Percentiles rank a stretch among this genome's conserved stretches.
phyloP scores from a whole-genome alignment of 2,329 filamentous ascomycete genomes.

The Cladorrhinum sp. region DNA sequence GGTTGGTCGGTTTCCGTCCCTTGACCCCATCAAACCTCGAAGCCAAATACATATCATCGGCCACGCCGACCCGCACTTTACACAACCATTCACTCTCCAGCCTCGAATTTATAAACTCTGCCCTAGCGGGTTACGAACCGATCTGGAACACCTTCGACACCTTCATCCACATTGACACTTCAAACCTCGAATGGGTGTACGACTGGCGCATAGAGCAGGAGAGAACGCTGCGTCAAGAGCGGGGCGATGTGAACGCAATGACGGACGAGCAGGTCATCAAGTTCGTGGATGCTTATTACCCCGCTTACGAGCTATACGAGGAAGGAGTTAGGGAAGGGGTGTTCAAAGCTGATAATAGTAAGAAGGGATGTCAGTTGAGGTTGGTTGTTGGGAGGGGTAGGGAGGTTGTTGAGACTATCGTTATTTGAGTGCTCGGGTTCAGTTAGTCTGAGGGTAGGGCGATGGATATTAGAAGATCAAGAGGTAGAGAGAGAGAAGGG shows the following conservation, averaged over 20 bases:
- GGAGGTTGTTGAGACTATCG: slow-evolving; percentile 54
- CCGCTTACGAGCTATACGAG: slow-evolving; percentile 68
- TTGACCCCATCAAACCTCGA: slow-evolving; percentile 51
- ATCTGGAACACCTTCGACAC: slow-evolving; percentile 51
- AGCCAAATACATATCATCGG: slow-evolving; percentile 46
- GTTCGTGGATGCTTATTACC: slow-evolving; percentile 70
- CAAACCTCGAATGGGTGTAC: slow-evolving; percentile 73
- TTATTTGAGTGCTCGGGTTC: too few relatives aligned
- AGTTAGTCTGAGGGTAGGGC: too few relatives aligned
- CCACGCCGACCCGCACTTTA: slow-evolving; percentile 43
- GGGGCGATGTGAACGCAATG: slow-evolving; percentile 67
- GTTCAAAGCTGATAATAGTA: slow-evolving; percentile 40
- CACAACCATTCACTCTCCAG: slow-evolving; percentile 47
- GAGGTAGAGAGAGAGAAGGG: too few relatives aligned
- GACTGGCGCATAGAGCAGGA: slow-evolving; percentile 83
- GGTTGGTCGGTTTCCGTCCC: slow-evolving; percentile 81
- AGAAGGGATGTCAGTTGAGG: slow-evolving; percentile 51
- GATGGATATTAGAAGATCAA: too few relatives aligned
- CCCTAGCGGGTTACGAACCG: slow-evolving; percentile 45
- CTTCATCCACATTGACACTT: slow-evolving; percentile 64
- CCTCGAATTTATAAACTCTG: slow-evolving; percentile 49
- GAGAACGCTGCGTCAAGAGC: slow-evolving; percentile 60
- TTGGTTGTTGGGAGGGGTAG: slow-evolving; percentile 60
- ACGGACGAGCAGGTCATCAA: slow-evolving; percentile 71
- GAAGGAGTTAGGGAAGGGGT: slow-evolving; percentile 57